phyloP scores from a whole-genome alignment of 176 grass and related monocot species.

The bread wheat (Triticum aestivum) region DNA sequence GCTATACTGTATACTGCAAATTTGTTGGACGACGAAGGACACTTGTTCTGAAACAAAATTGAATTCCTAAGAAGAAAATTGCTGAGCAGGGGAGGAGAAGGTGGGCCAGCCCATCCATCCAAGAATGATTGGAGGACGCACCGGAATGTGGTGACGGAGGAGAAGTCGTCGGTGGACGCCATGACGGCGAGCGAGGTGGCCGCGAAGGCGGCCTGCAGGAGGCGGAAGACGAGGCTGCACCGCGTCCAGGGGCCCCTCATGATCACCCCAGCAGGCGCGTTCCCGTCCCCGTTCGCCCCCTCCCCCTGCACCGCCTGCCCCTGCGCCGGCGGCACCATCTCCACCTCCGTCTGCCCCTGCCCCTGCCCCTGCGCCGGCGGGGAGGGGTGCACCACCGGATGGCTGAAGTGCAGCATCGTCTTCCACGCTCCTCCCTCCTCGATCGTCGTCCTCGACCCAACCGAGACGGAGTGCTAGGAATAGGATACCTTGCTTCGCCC shows the following conservation, averaged over 20 bases:
- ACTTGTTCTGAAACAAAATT: background rate
- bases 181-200: background rate
- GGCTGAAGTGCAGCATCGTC: no score
- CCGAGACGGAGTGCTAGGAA: no score
- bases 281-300: no score
- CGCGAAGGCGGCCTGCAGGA: background rate
- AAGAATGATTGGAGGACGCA: background rate
- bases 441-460: no score
- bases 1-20: background rate
- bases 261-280: background rate
- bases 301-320: background rate
- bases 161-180: background rate
- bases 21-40: background rate
- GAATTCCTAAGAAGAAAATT: background rate
- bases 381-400: no score
- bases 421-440: no score
- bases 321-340: no score
- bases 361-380: no score
- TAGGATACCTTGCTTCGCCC: no score
- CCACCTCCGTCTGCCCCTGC: no score
- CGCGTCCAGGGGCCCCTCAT: background rate
- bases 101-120: no score
- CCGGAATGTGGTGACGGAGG: background rate
- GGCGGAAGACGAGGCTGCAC: background rate
- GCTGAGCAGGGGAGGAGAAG: background rate